These are phyloP conservation scores for Petrea volubilis DNA, from an alignment of 257 asterid species.

Conservation along the genomic window DNA sequence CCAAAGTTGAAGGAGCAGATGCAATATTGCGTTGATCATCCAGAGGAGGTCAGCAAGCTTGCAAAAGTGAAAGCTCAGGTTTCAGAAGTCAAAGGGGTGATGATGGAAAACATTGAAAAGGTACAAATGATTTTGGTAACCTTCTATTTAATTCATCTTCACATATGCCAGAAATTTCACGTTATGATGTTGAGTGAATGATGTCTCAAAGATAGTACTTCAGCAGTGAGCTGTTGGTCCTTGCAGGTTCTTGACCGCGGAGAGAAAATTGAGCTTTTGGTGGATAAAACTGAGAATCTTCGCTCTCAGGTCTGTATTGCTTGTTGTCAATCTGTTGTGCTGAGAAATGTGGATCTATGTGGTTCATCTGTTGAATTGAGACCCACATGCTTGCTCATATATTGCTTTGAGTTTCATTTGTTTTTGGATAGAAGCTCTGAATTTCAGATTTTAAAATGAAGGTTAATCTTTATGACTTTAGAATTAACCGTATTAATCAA, in stretches of 20 bases:
- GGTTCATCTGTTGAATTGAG: background rate
- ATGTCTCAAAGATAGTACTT: background rate
- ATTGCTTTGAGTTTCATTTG: too few relatives aligned
- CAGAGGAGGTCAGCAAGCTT: slow-evolving; percentile 49
- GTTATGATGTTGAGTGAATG: background rate
- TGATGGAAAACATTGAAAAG: slow-evolving; percentile 61
- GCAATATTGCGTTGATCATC: slow-evolving; percentile 58
- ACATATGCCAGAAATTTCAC: background rate
- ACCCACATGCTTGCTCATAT: background rate
- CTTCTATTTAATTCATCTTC: background rate
- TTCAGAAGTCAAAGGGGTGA: slow-evolving; percentile 57
- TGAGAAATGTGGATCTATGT: background rate
- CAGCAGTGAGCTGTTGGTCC: background rate
- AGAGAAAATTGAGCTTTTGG: slow-evolving; percentile 54
- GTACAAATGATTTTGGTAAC: slow-evolving; percentile 9
- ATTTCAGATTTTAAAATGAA: background rate
- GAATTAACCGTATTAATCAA: background rate
- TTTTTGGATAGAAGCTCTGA: too few relatives aligned
- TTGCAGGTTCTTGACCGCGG: slow-evolving; percentile 60
- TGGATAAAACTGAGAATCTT: slow-evolving; percentile 59
- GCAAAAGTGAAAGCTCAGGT: slow-evolving; percentile 59
- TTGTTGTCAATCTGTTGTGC: background rate
- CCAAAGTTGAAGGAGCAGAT: slow-evolving; percentile 54
- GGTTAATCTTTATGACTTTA: background rate
- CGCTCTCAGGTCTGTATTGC: slow-evolving; percentile 49